Evolutionary conservation across 140 eudicot species (phyloP).

Genomic region (Senecio squalidus): DNA sequence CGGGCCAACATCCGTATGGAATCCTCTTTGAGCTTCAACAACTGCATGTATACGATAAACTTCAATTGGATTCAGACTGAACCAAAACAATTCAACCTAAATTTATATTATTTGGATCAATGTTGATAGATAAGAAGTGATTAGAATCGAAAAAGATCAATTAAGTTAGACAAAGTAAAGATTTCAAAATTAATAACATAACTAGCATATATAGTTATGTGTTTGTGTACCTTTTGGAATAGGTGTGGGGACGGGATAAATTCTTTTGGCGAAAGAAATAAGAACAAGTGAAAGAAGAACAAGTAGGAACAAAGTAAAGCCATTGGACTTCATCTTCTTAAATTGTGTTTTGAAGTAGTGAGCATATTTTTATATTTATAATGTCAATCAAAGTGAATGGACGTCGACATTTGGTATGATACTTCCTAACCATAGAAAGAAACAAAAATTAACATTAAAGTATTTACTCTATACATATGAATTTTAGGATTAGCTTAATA

Average conservation of each 20-base stretch:
- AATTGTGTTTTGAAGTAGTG: background rate
- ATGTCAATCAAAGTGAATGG: background rate
- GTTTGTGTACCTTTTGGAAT: background rate
- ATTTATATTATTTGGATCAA: too few relatives aligned
- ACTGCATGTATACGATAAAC: background rate
- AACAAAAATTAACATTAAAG: too few relatives aligned
- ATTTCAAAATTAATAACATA: background rate
- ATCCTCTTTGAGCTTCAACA: background rate
- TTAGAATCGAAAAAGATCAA: too few relatives aligned
- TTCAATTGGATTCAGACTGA: too few relatives aligned
- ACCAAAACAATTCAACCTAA: too few relatives aligned
- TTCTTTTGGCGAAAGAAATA: background rate
- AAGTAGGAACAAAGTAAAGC: background rate
- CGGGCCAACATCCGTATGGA: background rate
- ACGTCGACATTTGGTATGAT: background rate
- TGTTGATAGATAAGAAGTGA: too few relatives aligned
- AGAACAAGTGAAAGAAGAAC: background rate
- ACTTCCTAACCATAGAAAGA: too few relatives aligned
- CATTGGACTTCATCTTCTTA: background rate
- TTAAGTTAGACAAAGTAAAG: too few relatives aligned
- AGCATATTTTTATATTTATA: too few relatives aligned
- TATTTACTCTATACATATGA: too few relatives aligned
- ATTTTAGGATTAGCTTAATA: too few relatives aligned
- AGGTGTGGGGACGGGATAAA: background rate
- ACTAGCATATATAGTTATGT: background rate